Evolutionary conservation across 768 basidiomycete genomes (phyloP), one percentile per base, ranked within the genome.

Genomic region (Suillus subalutaceus): DNA sequence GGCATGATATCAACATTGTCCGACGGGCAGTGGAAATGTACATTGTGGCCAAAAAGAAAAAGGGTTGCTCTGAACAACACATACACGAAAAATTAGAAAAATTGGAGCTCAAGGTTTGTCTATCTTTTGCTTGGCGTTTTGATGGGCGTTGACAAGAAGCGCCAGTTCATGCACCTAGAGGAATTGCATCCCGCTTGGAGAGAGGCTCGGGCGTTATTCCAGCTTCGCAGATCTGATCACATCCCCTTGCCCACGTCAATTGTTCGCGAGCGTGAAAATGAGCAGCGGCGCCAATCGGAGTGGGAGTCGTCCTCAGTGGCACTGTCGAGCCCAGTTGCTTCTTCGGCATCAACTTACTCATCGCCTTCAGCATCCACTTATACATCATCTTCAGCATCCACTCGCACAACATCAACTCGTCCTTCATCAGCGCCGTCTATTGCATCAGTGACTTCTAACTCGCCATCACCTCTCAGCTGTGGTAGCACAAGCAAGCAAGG

Each of bases 181-280:
- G 10, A 2, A n/a, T 56, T 56, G 13, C 32, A 56, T 56, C 55
- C 55, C 2, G 55, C 55, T 35, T 56, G 32, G 32, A 56, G 55
- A 56, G 55, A 56, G 6, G 55, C 55, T 56, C 55, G 55, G 10
- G 55, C 55, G 6, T 56, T 56, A 37, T 56, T 56, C 55, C 55
- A 56, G 20, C 55, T 56, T 56, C 20, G 55, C 10, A 56, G 12
- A 35, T 56, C 55, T n/a, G 6, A 35, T 12, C 20, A 56, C 20
- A 56, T 56, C 55, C 55, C 55, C 2, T 20, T 56, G 18, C 55
- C 55, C 32, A n/a, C 3, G 18, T 56, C 55, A 32, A 35, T 56
- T 20, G 6, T 56, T 20, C 20, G 12, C 20, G 20, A 56, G 20
- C 55, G 32, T 35, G 55, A 35, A 56, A 35, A 56, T 6, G 55